phyloP scores from a whole-genome alignment of 2,329 filamentous ascomycete species.

The Botrytis tulipae region DNA sequence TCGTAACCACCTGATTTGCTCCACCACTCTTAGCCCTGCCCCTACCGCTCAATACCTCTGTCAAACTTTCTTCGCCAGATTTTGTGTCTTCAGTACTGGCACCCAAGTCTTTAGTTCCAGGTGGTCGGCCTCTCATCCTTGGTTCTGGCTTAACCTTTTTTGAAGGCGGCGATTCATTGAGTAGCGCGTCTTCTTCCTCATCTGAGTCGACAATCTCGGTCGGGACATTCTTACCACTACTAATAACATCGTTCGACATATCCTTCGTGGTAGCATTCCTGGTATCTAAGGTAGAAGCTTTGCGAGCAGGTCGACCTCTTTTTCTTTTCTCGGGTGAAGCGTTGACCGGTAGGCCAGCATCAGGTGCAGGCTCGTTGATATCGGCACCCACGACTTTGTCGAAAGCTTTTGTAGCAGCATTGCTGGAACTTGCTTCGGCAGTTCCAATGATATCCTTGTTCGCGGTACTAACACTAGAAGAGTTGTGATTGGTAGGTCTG shows the following conservation, averaged over 20 bases:
- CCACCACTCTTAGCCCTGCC: neutral
- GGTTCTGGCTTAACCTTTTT: neutral
- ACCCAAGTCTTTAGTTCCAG: neutral
- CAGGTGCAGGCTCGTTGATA: neutral
- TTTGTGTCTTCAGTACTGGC: neutral
- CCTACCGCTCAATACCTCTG: no score
- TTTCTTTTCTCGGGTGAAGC: neutral
- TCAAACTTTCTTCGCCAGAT: neutral
- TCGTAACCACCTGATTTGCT: no score
- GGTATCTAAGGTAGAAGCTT: neutral
- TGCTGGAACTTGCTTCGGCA: neutral
- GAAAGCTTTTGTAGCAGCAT: neutral
- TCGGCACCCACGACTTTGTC: neutral
- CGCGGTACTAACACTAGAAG: neutral
- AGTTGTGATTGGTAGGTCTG: neutral
- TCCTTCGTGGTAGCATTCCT: neutral
- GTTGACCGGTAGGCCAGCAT: neutral
- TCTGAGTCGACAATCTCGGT: neutral
- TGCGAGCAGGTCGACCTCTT: neutral
- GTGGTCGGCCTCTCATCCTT: neutral
- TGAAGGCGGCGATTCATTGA: neutral
- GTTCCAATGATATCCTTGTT: neutral
- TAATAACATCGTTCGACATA: neutral
- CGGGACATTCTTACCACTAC: neutral
- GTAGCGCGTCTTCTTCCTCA: neutral